These are phyloP conservation scores for Talaromyces rugulosus DNA, from an alignment of 2,329 filamentous ascomycete genomes.

Conservation along the genomic window DNA sequence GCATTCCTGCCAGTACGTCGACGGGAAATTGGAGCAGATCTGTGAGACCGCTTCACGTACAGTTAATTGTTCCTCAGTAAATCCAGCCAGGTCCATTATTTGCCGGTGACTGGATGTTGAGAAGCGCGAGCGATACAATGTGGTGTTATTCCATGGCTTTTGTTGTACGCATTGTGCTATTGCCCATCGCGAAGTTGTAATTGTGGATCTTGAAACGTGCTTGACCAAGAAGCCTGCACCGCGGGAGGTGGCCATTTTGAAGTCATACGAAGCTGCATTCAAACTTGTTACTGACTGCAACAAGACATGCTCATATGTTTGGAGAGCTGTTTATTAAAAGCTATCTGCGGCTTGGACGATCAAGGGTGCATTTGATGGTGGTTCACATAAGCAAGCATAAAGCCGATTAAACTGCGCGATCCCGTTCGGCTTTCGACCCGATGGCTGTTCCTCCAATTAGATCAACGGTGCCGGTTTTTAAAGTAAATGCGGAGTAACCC, in stretches of 20 bases:
- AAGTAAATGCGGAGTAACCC: background rate
- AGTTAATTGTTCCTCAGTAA: slow-evolving; percentile 67
- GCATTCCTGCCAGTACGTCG: slow-evolving; percentile 69
- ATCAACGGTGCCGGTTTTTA: background rate
- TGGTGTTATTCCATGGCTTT: background rate
- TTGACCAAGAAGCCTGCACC: background rate
- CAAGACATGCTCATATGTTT: background rate
- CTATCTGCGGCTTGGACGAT: background rate
- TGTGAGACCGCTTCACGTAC: slow-evolving; percentile 67
- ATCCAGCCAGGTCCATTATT: slow-evolving; percentile 69
- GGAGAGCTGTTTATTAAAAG: background rate
- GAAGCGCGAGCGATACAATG: background rate
- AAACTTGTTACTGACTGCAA: background rate
- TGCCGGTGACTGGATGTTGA: slow-evolving; percentile 10
- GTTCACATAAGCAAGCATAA: background rate
- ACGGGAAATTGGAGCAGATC: slow-evolving; percentile 64
- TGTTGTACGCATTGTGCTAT: background rate
- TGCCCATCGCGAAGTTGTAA: background rate
- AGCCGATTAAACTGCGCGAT: background rate
- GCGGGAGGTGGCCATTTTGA: slow-evolving; percentile 2
- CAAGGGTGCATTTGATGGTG: background rate
- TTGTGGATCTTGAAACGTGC: background rate
- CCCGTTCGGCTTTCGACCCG: background rate
- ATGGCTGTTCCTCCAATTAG: background rate
- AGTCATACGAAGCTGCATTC: background rate